Percentiles rank a stretch among this genome's conserved stretches.
phyloP scores from a whole-genome alignment of 2,329 filamentous ascomycete species.

The Chaetoscypha palmicola region DNA sequence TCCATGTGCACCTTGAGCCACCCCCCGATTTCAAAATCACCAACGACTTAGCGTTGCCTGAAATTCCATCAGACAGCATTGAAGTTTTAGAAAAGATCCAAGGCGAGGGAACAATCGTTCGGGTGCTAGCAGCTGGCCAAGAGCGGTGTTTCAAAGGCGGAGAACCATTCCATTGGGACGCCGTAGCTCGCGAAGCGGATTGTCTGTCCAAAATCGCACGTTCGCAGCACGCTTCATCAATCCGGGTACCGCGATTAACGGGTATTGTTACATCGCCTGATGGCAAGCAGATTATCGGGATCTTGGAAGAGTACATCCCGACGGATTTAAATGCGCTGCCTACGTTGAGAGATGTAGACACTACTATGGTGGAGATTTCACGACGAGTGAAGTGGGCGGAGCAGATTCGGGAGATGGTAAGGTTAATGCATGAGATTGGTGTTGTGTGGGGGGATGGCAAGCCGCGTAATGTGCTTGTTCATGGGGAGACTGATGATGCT shows the following conservation, averaged over 20 bases:
- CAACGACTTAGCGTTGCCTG: slow-evolving; percentile 6
- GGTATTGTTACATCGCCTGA: slow-evolving; percentile 12
- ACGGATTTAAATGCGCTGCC: not conserved
- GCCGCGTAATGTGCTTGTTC: slow-evolving; percentile 21
- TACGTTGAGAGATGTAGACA: not conserved
- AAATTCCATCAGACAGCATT: slow-evolving; percentile 11
- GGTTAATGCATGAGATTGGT: slow-evolving; percentile 16
- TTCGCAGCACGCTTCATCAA: slow-evolving; percentile 11
- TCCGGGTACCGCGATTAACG: slow-evolving; percentile 12
- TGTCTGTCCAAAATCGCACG: slow-evolving; percentile 11
- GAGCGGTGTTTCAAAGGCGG: slow-evolving; percentile 17
- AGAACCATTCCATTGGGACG: slow-evolving; percentile 2
- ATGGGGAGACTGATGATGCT: slow-evolving; percentile 14
- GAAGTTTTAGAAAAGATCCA: slow-evolving; percentile 3
- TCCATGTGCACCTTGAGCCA: not conserved
- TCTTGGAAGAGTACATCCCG: slow-evolving; percentile 17
- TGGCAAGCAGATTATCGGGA: slow-evolving; percentile 13
- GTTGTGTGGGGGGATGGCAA: slow-evolving; percentile 25
- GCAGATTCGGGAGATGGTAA: slow-evolving; percentile 15
- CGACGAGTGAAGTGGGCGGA: slow-evolving; percentile 15
- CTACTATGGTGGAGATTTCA: not conserved
- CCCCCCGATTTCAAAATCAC: not conserved
- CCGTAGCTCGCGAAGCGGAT: slow-evolving; percentile 16
- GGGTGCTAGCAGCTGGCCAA: slow-evolving; percentile 10
- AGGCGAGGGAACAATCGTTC: slow-evolving; percentile 9